These are phyloP conservation scores for Backusella morwellensis DNA, from an alignment of 192 early-diverging fungal genomes.

Conservation along the genomic window DNA sequence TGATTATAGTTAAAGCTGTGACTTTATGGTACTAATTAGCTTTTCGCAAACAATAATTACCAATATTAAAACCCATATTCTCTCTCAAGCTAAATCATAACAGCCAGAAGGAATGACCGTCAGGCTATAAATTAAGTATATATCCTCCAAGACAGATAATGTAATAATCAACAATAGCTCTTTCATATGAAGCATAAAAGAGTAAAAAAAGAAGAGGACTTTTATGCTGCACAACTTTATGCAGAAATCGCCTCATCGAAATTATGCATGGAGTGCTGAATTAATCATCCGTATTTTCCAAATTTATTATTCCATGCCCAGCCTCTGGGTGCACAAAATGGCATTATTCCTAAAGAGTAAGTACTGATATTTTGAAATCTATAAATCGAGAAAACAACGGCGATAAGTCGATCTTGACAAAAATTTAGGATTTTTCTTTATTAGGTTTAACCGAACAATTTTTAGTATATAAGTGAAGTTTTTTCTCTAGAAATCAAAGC, in stretches of 20 bases:
- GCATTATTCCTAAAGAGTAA: not conserved
- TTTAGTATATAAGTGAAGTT: not conserved
- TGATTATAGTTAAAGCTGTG: not conserved
- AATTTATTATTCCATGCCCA: not conserved
- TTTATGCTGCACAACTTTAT: not conserved
- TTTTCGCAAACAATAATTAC: not conserved
- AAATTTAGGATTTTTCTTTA: not conserved
- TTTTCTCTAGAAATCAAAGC: not conserved
- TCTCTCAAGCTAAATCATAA: not conserved
- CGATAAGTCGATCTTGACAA: not conserved
- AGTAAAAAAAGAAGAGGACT: not conserved
- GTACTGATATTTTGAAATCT: not conserved
- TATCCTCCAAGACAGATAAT: not conserved
- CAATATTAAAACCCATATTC: too few relatives aligned
- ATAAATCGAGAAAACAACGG: not conserved
- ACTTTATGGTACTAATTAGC: not conserved
- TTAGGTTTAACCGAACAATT: not conserved
- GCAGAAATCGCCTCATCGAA: not conserved
- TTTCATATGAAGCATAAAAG: not conserved
- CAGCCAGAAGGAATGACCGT: not conserved
- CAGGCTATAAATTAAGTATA: not conserved
- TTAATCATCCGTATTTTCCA: not conserved
- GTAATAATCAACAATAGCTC: not conserved
- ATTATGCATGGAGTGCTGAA: not conserved
- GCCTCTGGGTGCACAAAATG: not conserved